These are phyloP conservation scores for Ustilago nuda DNA, from an alignment of 1,284 basidiomycete species.

Conservation along the genomic window DNA sequence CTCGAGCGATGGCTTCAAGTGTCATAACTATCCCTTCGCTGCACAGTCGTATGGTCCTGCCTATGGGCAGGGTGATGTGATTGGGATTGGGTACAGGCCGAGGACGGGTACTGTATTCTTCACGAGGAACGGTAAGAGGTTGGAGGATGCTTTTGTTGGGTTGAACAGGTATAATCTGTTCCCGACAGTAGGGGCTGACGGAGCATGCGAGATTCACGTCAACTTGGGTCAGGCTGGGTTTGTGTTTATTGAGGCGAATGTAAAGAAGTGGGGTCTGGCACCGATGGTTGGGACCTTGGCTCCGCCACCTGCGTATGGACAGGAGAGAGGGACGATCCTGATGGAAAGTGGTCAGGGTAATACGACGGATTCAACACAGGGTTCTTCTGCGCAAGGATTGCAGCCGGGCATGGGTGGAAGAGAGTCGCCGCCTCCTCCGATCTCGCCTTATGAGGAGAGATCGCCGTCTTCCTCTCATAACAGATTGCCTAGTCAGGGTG, in stretches of 20 bases:
- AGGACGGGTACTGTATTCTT: constrained; percentile 68
- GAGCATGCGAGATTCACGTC: constrained; percentile 66
- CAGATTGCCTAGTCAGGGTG: background rate
- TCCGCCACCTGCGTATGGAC: constrained; percentile 67
- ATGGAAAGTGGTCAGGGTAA: constrained; percentile 62
- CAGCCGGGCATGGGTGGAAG: constrained; percentile 2
- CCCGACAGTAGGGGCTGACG: constrained; percentile 67
- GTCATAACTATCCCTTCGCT: constrained; percentile 96
- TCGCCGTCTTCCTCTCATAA: constrained; percentile 32
- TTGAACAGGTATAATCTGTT: constrained; percentile 67
- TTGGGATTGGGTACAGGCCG: constrained; percentile 67
- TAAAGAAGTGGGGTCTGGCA: constrained; percentile 69
- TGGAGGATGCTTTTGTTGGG: constrained; percentile 67
- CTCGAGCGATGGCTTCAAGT: constrained; percentile 91
- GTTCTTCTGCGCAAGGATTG: constrained; percentile 1
- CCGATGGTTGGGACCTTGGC: constrained; percentile 68
- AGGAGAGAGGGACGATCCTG: constrained; percentile 68
- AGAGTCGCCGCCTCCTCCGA: constrained; percentile 46
- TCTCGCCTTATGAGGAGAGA: constrained; percentile 50
- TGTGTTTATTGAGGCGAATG: constrained; percentile 69
- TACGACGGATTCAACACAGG: constrained; percentile 24
- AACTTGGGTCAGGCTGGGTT: constrained; percentile 69
- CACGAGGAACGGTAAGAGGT: constrained; percentile 66
- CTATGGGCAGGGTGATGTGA: constrained; percentile 81
- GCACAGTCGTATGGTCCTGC: constrained; percentile 84